Base-by-base conservation (phyloP, 2,329 filamentous ascomycete genomes). In the Celoporthe dispersa region DNA sequence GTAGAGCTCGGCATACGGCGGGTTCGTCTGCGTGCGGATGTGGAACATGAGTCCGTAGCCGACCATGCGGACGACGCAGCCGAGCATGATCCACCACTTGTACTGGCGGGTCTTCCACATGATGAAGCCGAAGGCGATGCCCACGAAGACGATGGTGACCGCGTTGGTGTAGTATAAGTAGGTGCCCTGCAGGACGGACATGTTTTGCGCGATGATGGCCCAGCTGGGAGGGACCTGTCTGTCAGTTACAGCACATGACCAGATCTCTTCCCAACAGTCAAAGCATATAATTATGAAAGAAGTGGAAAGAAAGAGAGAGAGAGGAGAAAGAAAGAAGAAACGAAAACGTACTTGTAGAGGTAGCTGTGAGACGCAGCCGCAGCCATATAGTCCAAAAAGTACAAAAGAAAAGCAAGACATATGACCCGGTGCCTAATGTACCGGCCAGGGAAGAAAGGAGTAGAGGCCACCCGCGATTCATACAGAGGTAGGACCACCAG, bases 31-130 rank as follows among this genome's bases (percentile, higher is more conserved):
- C 77, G 61, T 83, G 4, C 84, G 80, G 11, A 86, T 79, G 2
- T 84, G 80, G 39, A 86, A 78, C 84, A 86, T 86, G 39, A 85
- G 73, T 3, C 83, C 84, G 70, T 86, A 86, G 6, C 85, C 84
- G 41, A 86, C 73, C 12, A 84, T 74, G 14, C 84, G 82, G 41
- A 86, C 73, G 3, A 1, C 78, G 68, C 1, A 80, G 77, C 5
- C 82, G 84, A 3, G 76, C 71, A 31, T 86, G 75, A 16, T 79
- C 75, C 2, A 86, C 80, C 81, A 84, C 71, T 86, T 86, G 77
- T 84, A 86, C 1, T 79, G 79, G 48, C 81, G 76, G 2, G 80
- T 78, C 62, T 78, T 77, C 66, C 80, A 79, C 78, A 86, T 85
- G 57, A 83, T 72, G 9, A 79, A 71, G 0, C 84, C 83, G 14